phyloP scores from a whole-genome alignment of 331 rosid species.

The Acacia concinna region DNA sequence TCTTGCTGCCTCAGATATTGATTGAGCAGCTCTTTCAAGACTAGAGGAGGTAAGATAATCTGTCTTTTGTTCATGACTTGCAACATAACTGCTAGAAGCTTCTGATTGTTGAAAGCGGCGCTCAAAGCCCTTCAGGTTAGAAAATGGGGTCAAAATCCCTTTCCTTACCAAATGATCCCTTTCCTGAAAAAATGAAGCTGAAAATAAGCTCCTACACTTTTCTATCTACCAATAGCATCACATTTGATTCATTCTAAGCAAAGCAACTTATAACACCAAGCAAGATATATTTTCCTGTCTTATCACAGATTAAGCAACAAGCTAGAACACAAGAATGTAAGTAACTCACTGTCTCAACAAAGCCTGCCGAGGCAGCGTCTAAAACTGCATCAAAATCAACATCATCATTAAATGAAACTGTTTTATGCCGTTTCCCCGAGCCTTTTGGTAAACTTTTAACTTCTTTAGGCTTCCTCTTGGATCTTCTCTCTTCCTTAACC shows the following conservation, averaged over 20 bases:
- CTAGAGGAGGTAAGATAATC: slow-evolving; percentile 59
- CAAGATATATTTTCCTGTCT: neutral
- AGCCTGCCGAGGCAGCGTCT: slow-evolving; percentile 93
- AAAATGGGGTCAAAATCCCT: slow-evolving; percentile 93
- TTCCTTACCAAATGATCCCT: slow-evolving; percentile 86
- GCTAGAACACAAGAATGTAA: slow-evolving; percentile 8
- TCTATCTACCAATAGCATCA: slow-evolving; percentile 12
- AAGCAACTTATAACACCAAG: slow-evolving; percentile 4
- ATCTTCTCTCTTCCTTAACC: slow-evolving; percentile 65
- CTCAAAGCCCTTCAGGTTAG: slow-evolving; percentile 86
- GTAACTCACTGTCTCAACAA: slow-evolving; percentile 90
- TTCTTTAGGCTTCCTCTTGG: slow-evolving; percentile 64
- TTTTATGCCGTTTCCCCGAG: slow-evolving; percentile 51
- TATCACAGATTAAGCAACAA: neutral
- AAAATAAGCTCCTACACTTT: slow-evolving; percentile 37
- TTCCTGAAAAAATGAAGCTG: slow-evolving; percentile 58
- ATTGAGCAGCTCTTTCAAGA: slow-evolving; percentile 67
- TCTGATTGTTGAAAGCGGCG: slow-evolving; percentile 70
- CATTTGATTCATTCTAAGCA: slow-evolving; percentile 12
- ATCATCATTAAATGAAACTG: slow-evolving; percentile 79
- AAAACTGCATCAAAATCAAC: slow-evolving; percentile 75
- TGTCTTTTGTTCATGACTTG: slow-evolving; percentile 39
- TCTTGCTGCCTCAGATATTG: slow-evolving; percentile 76
- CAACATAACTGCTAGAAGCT: slow-evolving; percentile 47
- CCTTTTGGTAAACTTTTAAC: slow-evolving; percentile 39